Conservation (phyloP, 2,329 filamentous ascomycete species). For the Trichoderma asperellum region DNA sequence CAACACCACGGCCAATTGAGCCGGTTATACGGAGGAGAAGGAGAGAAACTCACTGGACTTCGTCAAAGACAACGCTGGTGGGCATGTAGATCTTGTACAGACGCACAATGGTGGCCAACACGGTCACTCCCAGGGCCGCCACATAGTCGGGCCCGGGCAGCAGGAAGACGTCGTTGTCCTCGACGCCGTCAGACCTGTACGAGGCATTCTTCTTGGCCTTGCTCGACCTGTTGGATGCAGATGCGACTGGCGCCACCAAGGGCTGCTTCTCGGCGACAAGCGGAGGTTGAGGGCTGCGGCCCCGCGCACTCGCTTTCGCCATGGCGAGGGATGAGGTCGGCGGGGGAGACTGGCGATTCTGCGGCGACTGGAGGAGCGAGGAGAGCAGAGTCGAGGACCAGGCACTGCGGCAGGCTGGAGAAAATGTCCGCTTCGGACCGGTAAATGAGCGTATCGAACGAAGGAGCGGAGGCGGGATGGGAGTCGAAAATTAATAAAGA, state of each 20-base stretch:
- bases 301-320: slow-evolving; percentile 43
- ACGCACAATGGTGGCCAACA: slow-evolving; percentile 77
- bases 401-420: not conserved
- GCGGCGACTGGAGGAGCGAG: slow-evolving; percentile 1
- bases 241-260: slow-evolving; percentile 22
- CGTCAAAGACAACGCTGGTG: slow-evolving; percentile 95
- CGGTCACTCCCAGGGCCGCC: slow-evolving; percentile 70
- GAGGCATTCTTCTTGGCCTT: slow-evolving; percentile 51
- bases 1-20: not conserved
- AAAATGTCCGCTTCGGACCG: slow-evolving; percentile 22
- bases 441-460: slow-evolving; percentile 30
- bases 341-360: slow-evolving; percentile 1
- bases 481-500: slow-evolving; percentile 26
- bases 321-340: slow-evolving; percentile 34
- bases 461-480: slow-evolving; percentile 25
- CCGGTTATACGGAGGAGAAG: not conserved
- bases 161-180: slow-evolving; percentile 89
- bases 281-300: slow-evolving; percentile 44
- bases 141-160: slow-evolving; percentile 84
- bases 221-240: slow-evolving; percentile 39
- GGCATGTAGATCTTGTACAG: slow-evolving; percentile 97
- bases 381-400: not conserved
- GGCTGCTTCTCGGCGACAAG: slow-evolving; percentile 32
- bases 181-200: slow-evolving; percentile 78
- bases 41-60: slow-evolving; percentile 81